Percentiles rank a stretch among this genome's conserved stretches.
phyloP scores from a whole-genome alignment of 176 grass and related monocot species.

The Carex parvula region DNA sequence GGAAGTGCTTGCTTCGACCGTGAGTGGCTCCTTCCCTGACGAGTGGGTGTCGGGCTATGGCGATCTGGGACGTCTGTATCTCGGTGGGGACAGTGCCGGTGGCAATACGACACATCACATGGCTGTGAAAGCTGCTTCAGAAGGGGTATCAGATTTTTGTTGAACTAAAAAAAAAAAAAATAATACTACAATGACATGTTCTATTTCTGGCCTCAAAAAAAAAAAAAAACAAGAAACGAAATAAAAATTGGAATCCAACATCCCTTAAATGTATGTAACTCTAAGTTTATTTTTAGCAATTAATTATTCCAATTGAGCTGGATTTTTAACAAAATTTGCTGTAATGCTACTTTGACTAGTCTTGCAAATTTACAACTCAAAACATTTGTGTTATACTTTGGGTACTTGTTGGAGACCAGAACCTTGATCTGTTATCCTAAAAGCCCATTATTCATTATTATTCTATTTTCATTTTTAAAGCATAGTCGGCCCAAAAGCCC shows the following conservation, averaged over 20 bases:
- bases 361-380: too few species aligned
- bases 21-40: slow-evolving; percentile 18
- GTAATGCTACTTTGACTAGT: too few species aligned
- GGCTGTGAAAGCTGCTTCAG: slow-evolving; percentile 12
- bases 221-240: not conserved
- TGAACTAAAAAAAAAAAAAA: not conserved
- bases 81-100: slow-evolving; percentile 61
- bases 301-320: not conserved
- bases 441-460: too few species aligned
- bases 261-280: not conserved
- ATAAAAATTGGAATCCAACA: not conserved
- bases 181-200: not conserved
- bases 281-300: not conserved
- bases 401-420: not conserved
- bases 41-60: slow-evolving; percentile 49
- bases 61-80: slow-evolving; percentile 38
- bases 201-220: not conserved
- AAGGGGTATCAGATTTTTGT: not conserved
- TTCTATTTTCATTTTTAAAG: too few species aligned
- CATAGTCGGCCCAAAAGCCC: too few species aligned
- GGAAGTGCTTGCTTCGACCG: slow-evolving; percentile 44
- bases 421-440: not conserved
- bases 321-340: not conserved
- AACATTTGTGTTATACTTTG: not conserved
- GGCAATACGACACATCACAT: slow-evolving; percentile 54